A percentile compares a stretch with the other conserved stretches of the same genome.
Conservation (phyloP, 2,329 filamentous ascomycete species). For the Monosporascus sp. region DNA sequence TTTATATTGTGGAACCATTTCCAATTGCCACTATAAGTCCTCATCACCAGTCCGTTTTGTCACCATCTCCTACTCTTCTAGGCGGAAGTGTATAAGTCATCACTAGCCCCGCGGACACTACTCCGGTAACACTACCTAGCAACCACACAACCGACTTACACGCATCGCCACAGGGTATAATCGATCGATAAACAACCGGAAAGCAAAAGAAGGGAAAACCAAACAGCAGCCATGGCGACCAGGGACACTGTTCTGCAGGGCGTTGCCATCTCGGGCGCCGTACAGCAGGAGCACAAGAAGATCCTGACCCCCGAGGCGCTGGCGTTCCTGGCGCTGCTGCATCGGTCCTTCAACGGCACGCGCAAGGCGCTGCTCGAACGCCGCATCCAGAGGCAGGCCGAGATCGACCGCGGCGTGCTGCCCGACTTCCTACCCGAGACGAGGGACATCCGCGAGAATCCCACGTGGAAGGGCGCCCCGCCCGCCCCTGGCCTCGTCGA, state of each 20-base stretch:
- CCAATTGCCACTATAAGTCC: too few species aligned
- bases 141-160: slow-evolving; percentile 8
- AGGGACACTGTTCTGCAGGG: slow-evolving; percentile 78
- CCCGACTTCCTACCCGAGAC: slow-evolving; percentile 97
- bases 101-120: too few species aligned
- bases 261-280: slow-evolving; percentile 75
- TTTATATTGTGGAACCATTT: neutral
- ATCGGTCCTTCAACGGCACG: slow-evolving; percentile 87
- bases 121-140: neutral
- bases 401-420: slow-evolving; percentile 83
- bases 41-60: too few species aligned
- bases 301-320: slow-evolving; percentile 88
- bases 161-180: slow-evolving; percentile 3
- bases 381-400: slow-evolving; percentile 79
- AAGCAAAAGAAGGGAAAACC: slow-evolving; percentile 2
- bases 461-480: slow-evolving; percentile 86
- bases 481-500: slow-evolving; percentile 91
- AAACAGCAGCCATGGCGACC: slow-evolving; percentile 54
- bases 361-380: slow-evolving; percentile 87
- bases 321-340: slow-evolving; percentile 88
- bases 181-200: neutral
- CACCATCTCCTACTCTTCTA: too few species aligned
- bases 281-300: slow-evolving; percentile 77
- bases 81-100: too few species aligned
- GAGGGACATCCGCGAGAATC: slow-evolving; percentile 88